phyloP scores from a whole-genome alignment of 1,284 basidiomycete genomes.

The Golubevia pallescens region DNA sequence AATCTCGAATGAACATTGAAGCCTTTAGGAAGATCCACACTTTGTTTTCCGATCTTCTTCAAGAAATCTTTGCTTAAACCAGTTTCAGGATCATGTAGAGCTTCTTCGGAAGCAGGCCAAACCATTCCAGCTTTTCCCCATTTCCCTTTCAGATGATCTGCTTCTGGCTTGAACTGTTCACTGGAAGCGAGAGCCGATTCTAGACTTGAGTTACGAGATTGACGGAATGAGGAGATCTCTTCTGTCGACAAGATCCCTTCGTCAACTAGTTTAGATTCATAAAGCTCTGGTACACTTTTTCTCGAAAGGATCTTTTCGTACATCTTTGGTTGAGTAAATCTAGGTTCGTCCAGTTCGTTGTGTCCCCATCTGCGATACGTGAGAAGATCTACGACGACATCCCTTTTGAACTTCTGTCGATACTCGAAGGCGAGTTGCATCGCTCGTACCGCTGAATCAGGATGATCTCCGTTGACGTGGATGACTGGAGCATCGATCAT shows the following conservation, averaged over 20 bases:
- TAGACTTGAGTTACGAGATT: too few relatives aligned
- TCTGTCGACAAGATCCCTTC: constrained; percentile 70
- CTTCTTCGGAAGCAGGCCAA: constrained; percentile 73
- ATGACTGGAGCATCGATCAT: constrained; percentile 85
- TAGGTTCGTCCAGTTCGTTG: constrained; percentile 80
- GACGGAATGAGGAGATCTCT: constrained; percentile 69
- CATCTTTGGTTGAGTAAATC: constrained; percentile 68
- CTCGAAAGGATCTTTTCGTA: constrained; percentile 80
- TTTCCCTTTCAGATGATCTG: too few relatives aligned
- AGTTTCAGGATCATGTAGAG: constrained; percentile 72
- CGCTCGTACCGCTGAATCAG: constrained; percentile 69
- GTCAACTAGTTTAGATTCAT: constrained; percentile 77
- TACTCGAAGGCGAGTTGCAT: constrained; percentile 82
- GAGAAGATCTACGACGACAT: constrained; percentile 77
- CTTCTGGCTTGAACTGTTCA: too few relatives aligned
- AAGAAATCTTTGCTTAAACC: constrained; percentile 72
- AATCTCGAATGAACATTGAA: constrained; percentile 79
- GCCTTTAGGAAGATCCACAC: constrained; percentile 74
- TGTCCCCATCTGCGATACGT: constrained; percentile 81
- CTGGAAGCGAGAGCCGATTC: too few relatives aligned
- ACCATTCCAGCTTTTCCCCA: constrained; percentile 66
- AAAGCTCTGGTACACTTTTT: constrained; percentile 78
- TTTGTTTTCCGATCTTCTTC: constrained; percentile 72
- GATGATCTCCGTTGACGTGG: constrained; percentile 89
- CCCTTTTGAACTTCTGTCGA: constrained; percentile 67